Evolutionary conservation across 768 basidiomycete species (phyloP).

Genomic region (Boletus rufocinnamomeus): DNA sequence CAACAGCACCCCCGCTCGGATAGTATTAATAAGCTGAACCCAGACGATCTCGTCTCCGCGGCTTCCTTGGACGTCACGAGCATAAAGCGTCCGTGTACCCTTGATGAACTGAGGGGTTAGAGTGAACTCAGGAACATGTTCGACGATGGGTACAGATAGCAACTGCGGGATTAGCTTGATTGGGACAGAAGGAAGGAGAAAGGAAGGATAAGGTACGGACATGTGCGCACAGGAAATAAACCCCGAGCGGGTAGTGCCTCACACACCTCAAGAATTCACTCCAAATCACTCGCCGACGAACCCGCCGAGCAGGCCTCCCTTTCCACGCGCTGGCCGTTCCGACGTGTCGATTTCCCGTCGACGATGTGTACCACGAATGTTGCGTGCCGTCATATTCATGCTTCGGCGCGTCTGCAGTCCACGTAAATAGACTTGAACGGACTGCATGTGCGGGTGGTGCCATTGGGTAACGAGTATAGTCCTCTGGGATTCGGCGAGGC

Average conservation of each 20-base stretch:
- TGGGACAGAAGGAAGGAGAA: neutral
- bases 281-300: neutral
- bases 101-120: neutral
- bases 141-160: neutral
- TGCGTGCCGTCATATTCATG: neutral
- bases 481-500: neutral
- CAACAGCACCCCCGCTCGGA: too few relatives aligned
- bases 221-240: neutral
- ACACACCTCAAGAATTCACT: neutral
- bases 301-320: neutral
- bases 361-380: neutral
- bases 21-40: too few relatives aligned
- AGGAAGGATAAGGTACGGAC: neutral
- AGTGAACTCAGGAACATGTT: neutral
- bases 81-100: neutral
- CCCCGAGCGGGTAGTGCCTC: neutral
- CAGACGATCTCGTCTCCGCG: neutral
- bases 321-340: neutral
- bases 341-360: neutral
- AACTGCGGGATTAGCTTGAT: neutral
- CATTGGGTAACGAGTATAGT: neutral
- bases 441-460: neutral
- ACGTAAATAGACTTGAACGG: neutral
- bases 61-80: neutral
- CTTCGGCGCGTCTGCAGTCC: neutral